phyloP scores from a whole-genome alignment of 1,284 basidiomycete genomes.

The Omphalotus olearius region DNA sequence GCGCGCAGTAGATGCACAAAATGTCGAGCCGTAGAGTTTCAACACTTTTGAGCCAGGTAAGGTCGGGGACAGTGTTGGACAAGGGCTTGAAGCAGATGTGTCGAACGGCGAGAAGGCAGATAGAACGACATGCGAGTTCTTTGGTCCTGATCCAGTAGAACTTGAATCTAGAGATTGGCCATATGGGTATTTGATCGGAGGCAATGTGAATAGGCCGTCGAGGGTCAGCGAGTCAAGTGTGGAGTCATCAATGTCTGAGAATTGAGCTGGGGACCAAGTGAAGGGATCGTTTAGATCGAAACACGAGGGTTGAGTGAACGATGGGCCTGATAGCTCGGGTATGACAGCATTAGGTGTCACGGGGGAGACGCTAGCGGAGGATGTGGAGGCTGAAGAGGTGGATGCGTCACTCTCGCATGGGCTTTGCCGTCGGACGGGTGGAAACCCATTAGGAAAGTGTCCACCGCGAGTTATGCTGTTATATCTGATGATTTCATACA shows the following conservation, averaged over 20 bases:
- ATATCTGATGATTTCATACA: background rate
- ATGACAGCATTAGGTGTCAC: slow-evolving; percentile 2
- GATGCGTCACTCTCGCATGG: background rate
- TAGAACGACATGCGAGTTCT: background rate
- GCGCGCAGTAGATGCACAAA: slow-evolving; percentile 38
- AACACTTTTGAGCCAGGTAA: slow-evolving; percentile 35
- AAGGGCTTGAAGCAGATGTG: background rate
- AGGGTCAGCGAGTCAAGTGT: background rate
- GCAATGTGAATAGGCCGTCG: slow-evolving; percentile 1
- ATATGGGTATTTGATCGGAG: slow-evolving; percentile 2
- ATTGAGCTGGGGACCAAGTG: background rate
- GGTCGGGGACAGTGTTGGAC: no score
- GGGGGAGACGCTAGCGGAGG: slow-evolving; percentile 10
- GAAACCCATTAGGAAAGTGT: background rate
- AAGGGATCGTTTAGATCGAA: background rate
- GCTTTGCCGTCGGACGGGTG: background rate
- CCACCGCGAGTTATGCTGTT: slow-evolving; percentile 12
- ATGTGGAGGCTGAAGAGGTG: background rate
- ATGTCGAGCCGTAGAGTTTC: slow-evolving; percentile 37
- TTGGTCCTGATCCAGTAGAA: background rate
- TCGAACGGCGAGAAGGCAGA: no score
- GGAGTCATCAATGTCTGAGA: background rate
- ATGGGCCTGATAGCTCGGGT: background rate
- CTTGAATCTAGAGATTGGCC: background rate
- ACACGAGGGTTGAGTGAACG: background rate